Evolutionary conservation across 768 basidiomycete species (phyloP).

Genomic region (Suillus spraguei): DNA sequence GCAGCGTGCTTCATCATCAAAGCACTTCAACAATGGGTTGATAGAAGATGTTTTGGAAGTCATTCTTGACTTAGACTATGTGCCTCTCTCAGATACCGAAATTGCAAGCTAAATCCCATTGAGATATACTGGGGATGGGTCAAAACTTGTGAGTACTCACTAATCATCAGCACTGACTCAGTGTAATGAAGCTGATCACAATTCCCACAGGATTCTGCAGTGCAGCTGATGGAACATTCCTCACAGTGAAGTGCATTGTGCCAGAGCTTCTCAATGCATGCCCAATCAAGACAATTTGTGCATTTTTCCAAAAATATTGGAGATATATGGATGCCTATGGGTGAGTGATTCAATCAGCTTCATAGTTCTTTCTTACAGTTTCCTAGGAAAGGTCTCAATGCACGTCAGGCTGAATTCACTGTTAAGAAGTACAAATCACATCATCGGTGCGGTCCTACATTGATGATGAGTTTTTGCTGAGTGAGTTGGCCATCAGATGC

Average conservation of each 20-base stretch:
- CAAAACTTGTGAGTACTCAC: slow-evolving; percentile 9
- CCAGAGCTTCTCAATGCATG: slow-evolving; percentile 25
- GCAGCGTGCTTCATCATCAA: too few relatives aligned
- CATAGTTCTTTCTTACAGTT: neutral
- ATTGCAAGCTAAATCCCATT: too few relatives aligned
- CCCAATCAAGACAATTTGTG: slow-evolving; percentile 19
- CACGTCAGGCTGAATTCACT: too few relatives aligned
- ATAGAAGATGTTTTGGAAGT: too few relatives aligned
- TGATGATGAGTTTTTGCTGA: too few relatives aligned
- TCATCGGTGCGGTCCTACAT: too few relatives aligned
- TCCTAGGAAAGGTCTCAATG: neutral
- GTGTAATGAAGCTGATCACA: neutral
- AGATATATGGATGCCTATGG: neutral
- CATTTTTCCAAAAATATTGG: slow-evolving; percentile 14
- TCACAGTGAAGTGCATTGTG: slow-evolving; percentile 24
- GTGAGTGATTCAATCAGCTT: neutral
- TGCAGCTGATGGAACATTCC: slow-evolving; percentile 27
- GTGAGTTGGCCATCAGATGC: too few relatives aligned
- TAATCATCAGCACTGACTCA: neutral
- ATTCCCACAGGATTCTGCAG: slow-evolving; percentile 21
- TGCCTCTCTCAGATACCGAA: too few relatives aligned
- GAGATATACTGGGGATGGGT: too few relatives aligned
- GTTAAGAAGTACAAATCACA: neutral
- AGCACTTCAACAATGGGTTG: too few relatives aligned
- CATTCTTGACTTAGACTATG: too few relatives aligned